Evolutionary conservation across 2,329 filamentous ascomycete species (phyloP), one percentile per base, ranked within the genome.

Genomic region (Colletotrichum caudatum): DNA sequence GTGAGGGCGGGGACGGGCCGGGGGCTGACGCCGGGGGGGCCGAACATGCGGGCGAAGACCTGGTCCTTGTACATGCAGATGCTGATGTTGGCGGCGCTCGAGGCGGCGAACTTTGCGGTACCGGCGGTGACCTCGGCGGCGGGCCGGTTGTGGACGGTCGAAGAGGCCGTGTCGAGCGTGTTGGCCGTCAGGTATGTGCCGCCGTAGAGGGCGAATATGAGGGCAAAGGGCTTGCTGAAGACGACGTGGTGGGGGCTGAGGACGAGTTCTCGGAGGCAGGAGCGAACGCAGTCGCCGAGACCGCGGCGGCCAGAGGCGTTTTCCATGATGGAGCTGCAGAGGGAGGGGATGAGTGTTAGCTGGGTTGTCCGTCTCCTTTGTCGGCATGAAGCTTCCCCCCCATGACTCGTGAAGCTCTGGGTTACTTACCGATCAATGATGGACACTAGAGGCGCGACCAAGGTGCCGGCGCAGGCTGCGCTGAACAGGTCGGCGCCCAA

Each of bases 111-210:
- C 80, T 98, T 98, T 73, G 89, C 82, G 0, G 91, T 88, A 67
- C 94, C 94, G 11, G 92, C 86, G 0, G 93, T 95, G 39, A 94
- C 91, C 75, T 84, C 81, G 7, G 85, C 83, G 8, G 92, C 88
- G 44, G 90, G 84, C 20, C 84, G 81, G 77, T 88, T 83, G 60
- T 84, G 81, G 18, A 90, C 75, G 1, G 92, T 94, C 6, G 93
- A 92, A 56, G 90, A 84, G 59, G 89, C 81, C 0, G 95, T 98
- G 83, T 98, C 95, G 79, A 97, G 90, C 16, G 88, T 83, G 84
- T 98, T 98, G 74, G 95, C 95, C 1, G 93, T 94, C 16, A 96
- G 84, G 84, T 98, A 98, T 71, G 95, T 98, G 75, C 93, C 92
- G 73, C 91, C 93, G 85, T 98, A 98, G 54, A 97, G 85, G 81